A percentile compares a stretch with the other conserved stretches of the same genome.
These are phyloP conservation scores for Backusella tuberculispora DNA, from an alignment of 192 early-diverging fungal species.

Conservation along the genomic window DNA sequence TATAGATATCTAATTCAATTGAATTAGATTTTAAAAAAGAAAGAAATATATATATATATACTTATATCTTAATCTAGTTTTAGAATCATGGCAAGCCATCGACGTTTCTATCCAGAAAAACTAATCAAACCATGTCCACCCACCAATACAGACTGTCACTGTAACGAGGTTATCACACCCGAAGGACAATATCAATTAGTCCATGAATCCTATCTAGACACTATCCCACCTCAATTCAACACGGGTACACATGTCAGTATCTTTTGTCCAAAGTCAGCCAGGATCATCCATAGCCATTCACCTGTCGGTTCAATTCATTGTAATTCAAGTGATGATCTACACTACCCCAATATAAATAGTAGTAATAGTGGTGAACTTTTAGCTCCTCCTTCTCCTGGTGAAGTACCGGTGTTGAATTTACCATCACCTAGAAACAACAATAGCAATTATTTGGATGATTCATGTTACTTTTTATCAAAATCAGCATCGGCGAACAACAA, in stretches of 20 bases:
- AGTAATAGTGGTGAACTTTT: not conserved
- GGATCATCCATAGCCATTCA: not conserved
- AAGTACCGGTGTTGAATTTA: not conserved
- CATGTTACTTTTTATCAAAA: constrained; percentile 4
- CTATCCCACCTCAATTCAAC: constrained; percentile 13
- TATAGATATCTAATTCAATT: not conserved
- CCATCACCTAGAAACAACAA: not conserved
- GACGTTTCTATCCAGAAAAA: not conserved
- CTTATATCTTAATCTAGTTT: not conserved
- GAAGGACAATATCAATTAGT: not conserved
- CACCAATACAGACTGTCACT: constrained; percentile 11
- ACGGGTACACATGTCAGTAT: constrained; percentile 3
- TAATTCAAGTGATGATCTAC: constrained; percentile 3
- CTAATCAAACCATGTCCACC: not conserved
- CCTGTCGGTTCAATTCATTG: not conserved
- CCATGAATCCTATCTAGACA: not conserved
- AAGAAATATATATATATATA: not conserved
- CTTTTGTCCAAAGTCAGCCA: not conserved
- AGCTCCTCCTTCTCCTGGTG: not conserved
- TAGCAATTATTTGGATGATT: not conserved
- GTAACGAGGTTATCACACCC: not conserved
- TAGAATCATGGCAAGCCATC: not conserved
- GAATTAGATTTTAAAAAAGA: not conserved
- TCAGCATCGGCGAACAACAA: not conserved
- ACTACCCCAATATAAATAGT: not conserved